Evolutionary conservation across 805 yeast genomes (phyloP), one percentile per base, ranked within the genome.

Genomic region (Tetrapisispora taiwanensis): DNA sequence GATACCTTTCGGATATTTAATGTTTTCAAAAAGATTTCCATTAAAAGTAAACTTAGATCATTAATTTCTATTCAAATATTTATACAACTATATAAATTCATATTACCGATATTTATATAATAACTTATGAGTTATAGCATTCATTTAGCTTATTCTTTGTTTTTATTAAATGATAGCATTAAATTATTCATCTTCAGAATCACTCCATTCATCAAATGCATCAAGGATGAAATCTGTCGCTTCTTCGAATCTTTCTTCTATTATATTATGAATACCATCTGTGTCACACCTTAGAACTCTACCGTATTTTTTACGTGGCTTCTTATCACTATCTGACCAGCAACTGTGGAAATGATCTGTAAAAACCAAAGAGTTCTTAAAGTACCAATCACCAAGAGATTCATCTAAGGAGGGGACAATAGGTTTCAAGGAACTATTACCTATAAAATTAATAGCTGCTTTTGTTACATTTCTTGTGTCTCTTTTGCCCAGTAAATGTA

Each of bases 281-380:
- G 71, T 51, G 36, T 79, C 78, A 6, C 92, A 75, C 53, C 81
- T 78, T 42, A 89, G 64, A 3, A 92, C 95, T 47, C 96, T 74
- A 19, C 98, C 98, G 57, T 80, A 87, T 63, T 88, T 90, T 63
- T 85, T 79, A 59, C 97, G 76, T 32, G 95, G 95, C 58, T 81
- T 75, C 57, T 86, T 87, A 41, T 70, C 74, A 31, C 59, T 59
- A 10, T 72, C 70, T 24, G 79, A 81, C 97, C 97, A 90, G 51
- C 92, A 83, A 6, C 83, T 70, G 61, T 92, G 94, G 46, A 73
- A 73, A 43, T 71, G 67, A 41, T 86, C 73, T 3, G 96, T 78
- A 63, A 88, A 89, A 0, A 90, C 76, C 24, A 90, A 73, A 1
- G 96, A 86, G 55, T 85, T 83, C 50, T 80, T 79, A 67, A 79